Percentiles rank a stretch among this genome's conserved stretches.
Evolutionary conservation across 306 rosid species (phyloP).

Genomic region (Lupinus albus): DNA sequence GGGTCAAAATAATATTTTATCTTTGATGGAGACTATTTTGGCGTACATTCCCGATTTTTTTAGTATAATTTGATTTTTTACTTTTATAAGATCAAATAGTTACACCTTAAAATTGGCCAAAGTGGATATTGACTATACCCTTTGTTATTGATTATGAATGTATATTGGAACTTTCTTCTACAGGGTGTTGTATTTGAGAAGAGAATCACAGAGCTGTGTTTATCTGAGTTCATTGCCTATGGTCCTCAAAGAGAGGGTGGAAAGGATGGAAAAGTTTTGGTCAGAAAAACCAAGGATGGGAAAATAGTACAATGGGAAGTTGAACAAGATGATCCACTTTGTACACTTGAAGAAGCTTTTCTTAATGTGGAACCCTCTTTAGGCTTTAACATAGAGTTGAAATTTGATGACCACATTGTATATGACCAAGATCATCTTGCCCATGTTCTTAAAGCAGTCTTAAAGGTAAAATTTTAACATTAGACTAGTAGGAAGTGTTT

Average conservation of each 20-base stretch:
- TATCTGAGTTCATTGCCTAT: constrained; percentile 64
- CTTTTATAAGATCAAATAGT: too few species aligned
- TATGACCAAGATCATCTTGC: constrained; percentile 54
- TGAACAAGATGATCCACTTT: constrained; percentile 66
- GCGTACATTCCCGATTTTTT: too few species aligned
- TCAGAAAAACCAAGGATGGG: constrained; percentile 66
- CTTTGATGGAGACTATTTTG: too few species aligned
- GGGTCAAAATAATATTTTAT: too few species aligned
- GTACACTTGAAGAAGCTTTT: constrained; percentile 77
- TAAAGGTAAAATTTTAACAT: constrained; percentile 51
- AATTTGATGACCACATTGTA: constrained; percentile 67
- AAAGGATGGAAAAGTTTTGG: constrained; percentile 55
- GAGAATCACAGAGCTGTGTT: constrained; percentile 48
- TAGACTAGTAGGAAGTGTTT: too few species aligned
- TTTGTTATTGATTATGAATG: background rate
- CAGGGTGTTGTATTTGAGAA: too few species aligned
- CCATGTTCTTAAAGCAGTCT: constrained; percentile 54
- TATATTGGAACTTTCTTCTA: constrained; percentile 13
- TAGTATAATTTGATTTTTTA: too few species aligned
- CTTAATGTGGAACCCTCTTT: constrained; percentile 51
- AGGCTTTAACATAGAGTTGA: constrained; percentile 82
- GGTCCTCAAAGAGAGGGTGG: constrained; percentile 65
- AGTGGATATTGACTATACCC: too few species aligned
- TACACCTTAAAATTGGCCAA: too few species aligned
- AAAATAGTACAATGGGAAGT: constrained; percentile 61